Base-by-base conservation (phyloP, 2,329 filamentous ascomycete species). In the Scedosporium aurantiacum region DNA sequence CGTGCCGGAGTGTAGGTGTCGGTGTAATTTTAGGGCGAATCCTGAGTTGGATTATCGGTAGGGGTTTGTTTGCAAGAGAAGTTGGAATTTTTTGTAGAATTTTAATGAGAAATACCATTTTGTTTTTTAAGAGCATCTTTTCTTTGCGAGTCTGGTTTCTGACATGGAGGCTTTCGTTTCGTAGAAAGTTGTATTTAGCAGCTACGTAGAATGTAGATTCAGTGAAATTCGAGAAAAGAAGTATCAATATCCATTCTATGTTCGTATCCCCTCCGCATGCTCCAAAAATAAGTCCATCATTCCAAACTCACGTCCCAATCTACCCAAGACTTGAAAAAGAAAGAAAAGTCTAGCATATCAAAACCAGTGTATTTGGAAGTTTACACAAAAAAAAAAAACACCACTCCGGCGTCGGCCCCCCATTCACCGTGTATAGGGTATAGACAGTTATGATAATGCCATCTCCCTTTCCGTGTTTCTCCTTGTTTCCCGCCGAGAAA, bases 1-100 rank as follows among this genome's bases (percentile, higher is more conserved):
- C 0, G 84, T 88, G 58, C 84, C 86, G 0, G 85, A 88, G 71
- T 89, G 86, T 67, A 78, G 83, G 59, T 89, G 86, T 65, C 77
- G 80, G 41, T 88, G 85, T 68, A 85, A 83, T 67, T 83, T 83
- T 63, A 75, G 79, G 65, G 81, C 81, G 12, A 85, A 84, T 62
- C 81, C 81, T 4, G 82, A 85, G 72, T 67, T 85, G 66, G 79
- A 75, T 63, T 85, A 85, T 68, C 74, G 73, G 63, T 75, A 58
- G 65, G 5, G n/a, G n/a, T n/a, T n/a, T n/a, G n/a, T n/a, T n/a
- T n/a, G n/a, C n/a, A n/a, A 14, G 14, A 16, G 4, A 12, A 41
- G 27, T n/a, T n/a, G n/a, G 7, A 28, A n/a, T n/a, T n/a, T 27
- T 28, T 28, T 12, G 32, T 37, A 37, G 4, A 2, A 12, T 37